Evolutionary conservation across 305 asterid species (phyloP), one percentile per base, ranked within the genome.

Genomic region (Andrographis paniculata): DNA sequence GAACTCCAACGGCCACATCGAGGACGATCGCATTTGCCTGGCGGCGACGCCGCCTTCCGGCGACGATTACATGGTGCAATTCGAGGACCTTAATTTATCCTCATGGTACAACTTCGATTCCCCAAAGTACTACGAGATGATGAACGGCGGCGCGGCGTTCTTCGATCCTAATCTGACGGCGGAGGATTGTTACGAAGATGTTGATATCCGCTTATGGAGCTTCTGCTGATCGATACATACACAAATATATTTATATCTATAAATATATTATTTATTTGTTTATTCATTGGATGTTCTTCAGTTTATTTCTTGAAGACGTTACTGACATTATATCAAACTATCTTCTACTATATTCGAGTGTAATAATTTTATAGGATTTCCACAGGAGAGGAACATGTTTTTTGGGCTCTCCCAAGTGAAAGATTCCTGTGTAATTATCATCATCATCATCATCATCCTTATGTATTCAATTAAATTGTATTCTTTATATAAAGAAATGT

Each of bases 211-310:
- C 30, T 45, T 84, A 37, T 84, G 95, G 93, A 84, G 69, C 62
- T 84, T 69, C 64, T 71, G 78, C 70, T 84, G 65, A 72, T 36
- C 1, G 6, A 37, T 37, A 13, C 16, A 18, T 33, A 35, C 14
- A 35, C 14, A 16, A 6, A 23, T 21, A 14, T 9, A 3, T 37
- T 50, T 22, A 12, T 56, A 13, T 37, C 13, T 40, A 27, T 41
- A 18, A 55, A 15, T 17, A 59, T 20, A 1, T 39, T 52, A 45
- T 43, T 64, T 62, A 33, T 30, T 49, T 38, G 35, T 63, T 72
- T 56, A 73, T 77, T 80, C 63, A 53, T 76, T 71, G 53, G 76
- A 80, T 77, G 84, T 67, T 77, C 93, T 81, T 81, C 93, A 72
- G 72, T 52, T 78, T 72, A 81, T 77, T 71, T 66, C 67, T 66